Evolutionary conservation across 805 yeast species (phyloP).

Genomic region (Metschnikowia drakensbergensis): DNA sequence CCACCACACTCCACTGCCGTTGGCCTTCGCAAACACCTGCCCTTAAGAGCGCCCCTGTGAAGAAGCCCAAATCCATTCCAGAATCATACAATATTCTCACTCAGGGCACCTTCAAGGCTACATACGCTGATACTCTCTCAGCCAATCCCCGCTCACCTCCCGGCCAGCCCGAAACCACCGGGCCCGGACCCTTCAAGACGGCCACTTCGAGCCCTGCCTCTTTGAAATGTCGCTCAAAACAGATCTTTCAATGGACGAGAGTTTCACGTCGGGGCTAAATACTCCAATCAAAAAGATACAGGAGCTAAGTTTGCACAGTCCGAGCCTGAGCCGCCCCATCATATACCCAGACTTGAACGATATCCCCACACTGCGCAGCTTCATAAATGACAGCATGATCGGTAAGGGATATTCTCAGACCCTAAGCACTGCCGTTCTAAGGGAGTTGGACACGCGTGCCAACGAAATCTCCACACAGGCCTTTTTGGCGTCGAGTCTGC

Average conservation of each 20-base stretch:
- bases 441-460: slow-evolving; percentile 17
- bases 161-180: not conserved
- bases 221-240: not conserved
- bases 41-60: not conserved
- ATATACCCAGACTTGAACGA: slow-evolving; percentile 17
- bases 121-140: not conserved
- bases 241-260: slow-evolving; percentile 13
- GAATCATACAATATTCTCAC: not conserved
- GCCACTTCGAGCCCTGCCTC: not conserved
- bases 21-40: not conserved
- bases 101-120: not conserved
- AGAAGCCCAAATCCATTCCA: not conserved
- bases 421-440: slow-evolving; percentile 16
- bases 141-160: not conserved
- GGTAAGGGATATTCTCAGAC: slow-evolving; percentile 20
- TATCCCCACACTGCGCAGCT: slow-evolving; percentile 7
- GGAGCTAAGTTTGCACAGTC: slow-evolving; percentile 31
- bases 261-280: slow-evolving; percentile 20
- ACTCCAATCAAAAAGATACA: slow-evolving; percentile 41
- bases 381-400: slow-evolving; percentile 15
- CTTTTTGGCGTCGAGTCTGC: not conserved
- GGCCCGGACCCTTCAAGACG: not conserved
- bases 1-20: not conserved
- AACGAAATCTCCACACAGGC: slow-evolving; percentile 16
- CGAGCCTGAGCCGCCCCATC: slow-evolving; percentile 17